A percentile compares a stretch with the other conserved stretches of the same genome.
These are phyloP conservation scores for Saccharomycopsis oosterbeekiorum DNA, from an alignment of 805 yeast species.

Conservation along the genomic window DNA sequence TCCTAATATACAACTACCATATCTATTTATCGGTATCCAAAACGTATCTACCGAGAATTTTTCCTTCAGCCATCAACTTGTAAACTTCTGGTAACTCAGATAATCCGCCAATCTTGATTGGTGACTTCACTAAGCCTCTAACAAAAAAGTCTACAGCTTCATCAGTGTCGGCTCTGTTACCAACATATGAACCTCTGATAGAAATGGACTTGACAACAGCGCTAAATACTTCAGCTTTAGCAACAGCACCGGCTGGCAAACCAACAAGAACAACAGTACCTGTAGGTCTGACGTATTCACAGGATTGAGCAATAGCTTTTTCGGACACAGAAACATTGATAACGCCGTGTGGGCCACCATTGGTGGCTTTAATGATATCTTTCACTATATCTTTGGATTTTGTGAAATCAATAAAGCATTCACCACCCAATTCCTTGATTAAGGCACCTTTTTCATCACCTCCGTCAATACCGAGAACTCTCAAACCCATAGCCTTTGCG, in stretches of 20 bases:
- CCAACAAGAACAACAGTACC: slow-evolving; percentile 70
- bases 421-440: slow-evolving; percentile 55
- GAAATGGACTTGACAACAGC: slow-evolving; percentile 64
- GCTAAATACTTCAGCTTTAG: slow-evolving; percentile 58
- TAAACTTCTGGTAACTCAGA: slow-evolving; percentile 60
- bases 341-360: slow-evolving; percentile 71
- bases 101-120: slow-evolving; percentile 67
- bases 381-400: slow-evolving; percentile 43
- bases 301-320: slow-evolving; percentile 52
- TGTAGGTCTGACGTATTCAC: slow-evolving; percentile 49
- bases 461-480: slow-evolving; percentile 64
- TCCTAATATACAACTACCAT: slow-evolving; percentile 1
- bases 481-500: slow-evolving; percentile 68
- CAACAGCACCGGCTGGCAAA: slow-evolving; percentile 71
- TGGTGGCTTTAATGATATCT: slow-evolving; percentile 46
- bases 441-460: slow-evolving; percentile 53
- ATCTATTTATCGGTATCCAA: slow-evolving; percentile 39
- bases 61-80: slow-evolving; percentile 72
- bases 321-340: slow-evolving; percentile 69
- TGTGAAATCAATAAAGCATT: slow-evolving; percentile 50
- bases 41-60: slow-evolving; percentile 82
- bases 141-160: slow-evolving; percentile 70
- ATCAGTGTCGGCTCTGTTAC: slow-evolving; percentile 79
- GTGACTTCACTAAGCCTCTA: slow-evolving; percentile 63
- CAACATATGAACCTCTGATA: slow-evolving; percentile 78